Evolutionary conservation across 2,329 filamentous ascomycete species (phyloP), one percentile per base, ranked within the genome.

Genomic region (Rhytidhysteron rufulum): DNA sequence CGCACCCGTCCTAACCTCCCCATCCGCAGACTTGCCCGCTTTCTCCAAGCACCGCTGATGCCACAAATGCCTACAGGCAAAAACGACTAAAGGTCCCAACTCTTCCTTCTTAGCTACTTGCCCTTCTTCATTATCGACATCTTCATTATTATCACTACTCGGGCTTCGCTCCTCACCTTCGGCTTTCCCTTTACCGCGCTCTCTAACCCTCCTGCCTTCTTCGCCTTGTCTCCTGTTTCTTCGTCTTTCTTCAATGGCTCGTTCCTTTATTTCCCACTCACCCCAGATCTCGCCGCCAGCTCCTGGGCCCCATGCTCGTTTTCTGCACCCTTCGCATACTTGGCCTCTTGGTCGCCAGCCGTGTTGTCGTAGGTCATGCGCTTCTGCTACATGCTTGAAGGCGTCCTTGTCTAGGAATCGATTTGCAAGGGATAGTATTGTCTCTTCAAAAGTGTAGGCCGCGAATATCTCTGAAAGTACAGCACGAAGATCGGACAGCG

Each of bases 381-480:
- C 83, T 51, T 86, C 79, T 31, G 82, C 74, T 25, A 98, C 88
- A 48, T 87, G 85, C 30, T 85, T 79, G 55, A 97, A 98, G 5
- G 95, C 75, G 55, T 93, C 93, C 51, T 88, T 84, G 47, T 95
- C 90, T 0, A 98, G 74, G 41, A 98, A 81, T 4, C 85, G 78
- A 60, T 91, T 95, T 1, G 93, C 88, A 3, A 98, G 78, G 2
- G 79, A 76, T 16, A 98, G 76, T 13, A 98, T 86, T 0, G 86
- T 90, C 62, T 91, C 87, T 64, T 98, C 93, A 60, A 97, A 96
- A 0, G 89, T 85, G 61, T 98, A 98, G 0, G 93, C 91, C 0
- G 91, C 83, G 67, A 98, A 97, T 40, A 98, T 91, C 10, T 90
- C 93, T 1, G 81, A 74, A 2, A 98, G 77, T 1, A 97, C 90